These are phyloP conservation scores for Tolypocladium inflatum DNA, from an alignment of 2,329 filamentous ascomycete species.

Conservation along the genomic window DNA sequence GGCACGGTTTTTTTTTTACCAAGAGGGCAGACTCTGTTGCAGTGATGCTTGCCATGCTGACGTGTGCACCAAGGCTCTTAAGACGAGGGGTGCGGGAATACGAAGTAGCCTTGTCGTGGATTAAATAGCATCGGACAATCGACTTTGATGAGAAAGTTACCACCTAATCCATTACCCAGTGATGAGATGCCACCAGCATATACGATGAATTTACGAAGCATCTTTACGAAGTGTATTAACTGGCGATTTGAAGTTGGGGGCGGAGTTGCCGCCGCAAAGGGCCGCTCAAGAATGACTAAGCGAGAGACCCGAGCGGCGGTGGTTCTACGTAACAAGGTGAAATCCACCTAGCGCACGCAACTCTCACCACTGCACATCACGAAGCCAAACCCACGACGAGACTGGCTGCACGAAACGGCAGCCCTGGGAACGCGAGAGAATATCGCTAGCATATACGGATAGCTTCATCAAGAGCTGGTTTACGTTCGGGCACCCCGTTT, in stretches of 20 bases:
- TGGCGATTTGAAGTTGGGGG: not conserved
- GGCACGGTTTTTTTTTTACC: not conserved
- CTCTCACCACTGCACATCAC: constrained; percentile 28
- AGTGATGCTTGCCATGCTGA: not conserved
- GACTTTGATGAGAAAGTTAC: not conserved
- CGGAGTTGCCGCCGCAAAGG: not conserved
- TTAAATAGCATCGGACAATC: not conserved
- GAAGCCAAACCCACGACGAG: constrained; percentile 13
- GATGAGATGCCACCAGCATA: not conserved
- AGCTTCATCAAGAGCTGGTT: not conserved
- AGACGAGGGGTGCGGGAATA: not conserved
- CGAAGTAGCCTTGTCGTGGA: not conserved
- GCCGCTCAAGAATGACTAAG: constrained; percentile 3
- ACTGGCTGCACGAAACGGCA: constrained; percentile 5
- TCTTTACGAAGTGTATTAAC: too few relatives aligned
- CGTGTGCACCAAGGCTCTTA: not conserved
- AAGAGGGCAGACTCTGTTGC: not conserved
- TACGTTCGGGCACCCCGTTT: not conserved
- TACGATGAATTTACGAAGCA: too few relatives aligned
- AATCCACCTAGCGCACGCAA: constrained; percentile 22
- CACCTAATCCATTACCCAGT: not conserved
- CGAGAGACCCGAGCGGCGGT: not conserved
- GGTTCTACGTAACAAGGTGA: constrained; percentile 1
- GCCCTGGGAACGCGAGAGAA: constrained; percentile 3
- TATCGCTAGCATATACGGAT: constrained; percentile 1